Conservation (phyloP, 1,284 basidiomycete species). For the Stygiomarasmius scandens region DNA sequence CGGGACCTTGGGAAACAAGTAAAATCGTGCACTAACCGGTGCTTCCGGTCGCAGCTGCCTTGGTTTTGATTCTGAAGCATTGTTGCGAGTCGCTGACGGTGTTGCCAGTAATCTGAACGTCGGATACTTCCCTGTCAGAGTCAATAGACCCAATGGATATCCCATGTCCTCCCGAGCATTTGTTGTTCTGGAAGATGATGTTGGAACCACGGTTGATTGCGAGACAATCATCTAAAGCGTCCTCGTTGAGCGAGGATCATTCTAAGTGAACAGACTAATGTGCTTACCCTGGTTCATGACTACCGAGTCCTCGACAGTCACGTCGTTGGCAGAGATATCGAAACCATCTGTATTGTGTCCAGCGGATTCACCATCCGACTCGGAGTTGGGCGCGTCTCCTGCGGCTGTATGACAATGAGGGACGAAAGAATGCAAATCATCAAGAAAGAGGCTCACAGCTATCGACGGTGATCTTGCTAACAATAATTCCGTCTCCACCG, state of each 20-base stretch:
- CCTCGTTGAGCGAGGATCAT: constrained; percentile 37
- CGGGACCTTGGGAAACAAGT: too few relatives aligned
- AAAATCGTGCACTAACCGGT: neutral
- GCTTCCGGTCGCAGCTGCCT: constrained; percentile 33
- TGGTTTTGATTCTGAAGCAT: constrained; percentile 52
- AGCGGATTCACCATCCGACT: constrained; percentile 6
- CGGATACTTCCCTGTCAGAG: constrained; percentile 48
- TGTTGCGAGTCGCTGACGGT: constrained; percentile 44
- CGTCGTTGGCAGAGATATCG: constrained; percentile 11
- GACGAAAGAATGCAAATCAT: neutral
- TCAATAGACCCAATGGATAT: constrained; percentile 19
- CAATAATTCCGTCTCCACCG: neutral
- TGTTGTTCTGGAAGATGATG: constrained; percentile 50
- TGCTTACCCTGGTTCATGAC: neutral
- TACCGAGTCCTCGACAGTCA: neutral
- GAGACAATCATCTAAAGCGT: constrained; percentile 51
- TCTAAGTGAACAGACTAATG: constrained; percentile 4
- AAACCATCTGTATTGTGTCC: constrained; percentile 13
- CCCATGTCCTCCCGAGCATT: constrained; percentile 53
- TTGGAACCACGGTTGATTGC: constrained; percentile 61
- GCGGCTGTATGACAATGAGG: neutral
- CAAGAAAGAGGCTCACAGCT: neutral
- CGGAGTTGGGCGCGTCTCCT: constrained; percentile 5
- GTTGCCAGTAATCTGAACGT: constrained; percentile 51
- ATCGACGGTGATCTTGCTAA: constrained; percentile 9